Base-by-base conservation (phyloP, 176 grass and related monocot genomes). In the Saccharum officinarum region DNA sequence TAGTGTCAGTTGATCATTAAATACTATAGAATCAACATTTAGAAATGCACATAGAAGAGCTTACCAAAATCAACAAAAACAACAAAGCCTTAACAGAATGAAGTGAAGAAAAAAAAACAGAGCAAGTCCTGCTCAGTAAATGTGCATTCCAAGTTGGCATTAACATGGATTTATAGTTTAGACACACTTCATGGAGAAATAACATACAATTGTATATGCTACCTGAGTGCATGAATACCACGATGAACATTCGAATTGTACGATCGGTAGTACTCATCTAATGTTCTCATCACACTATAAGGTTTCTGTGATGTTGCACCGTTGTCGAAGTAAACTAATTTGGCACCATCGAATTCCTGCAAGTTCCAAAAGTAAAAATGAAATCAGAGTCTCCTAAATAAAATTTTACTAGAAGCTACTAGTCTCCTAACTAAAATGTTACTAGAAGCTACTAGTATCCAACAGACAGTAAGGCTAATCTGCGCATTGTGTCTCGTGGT, bases 241-340 rank as follows among this genome's bases (percentile, higher is more conserved):
- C 93, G 93, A 13, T 98, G 97, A 87, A 95, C 97, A 87, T 98
- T 98, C 0, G 97, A 92, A 87, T 95, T 98, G 79, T 92, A 98
- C 13, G 83, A 87, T 63, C 76, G 63, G 76, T 95, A 95, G 73
- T 95, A 94, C 6, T 95, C 91, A 11, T 90, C 90, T 73, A 98
- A 84, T 61, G 69, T 79, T 57, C 89, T 89, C 30, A 98, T 82
- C 54, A 98, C 93, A 86, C 84, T 73, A 80, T 17, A 83, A 72
- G 97, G 97, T 85, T 98, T 95, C 78, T 98, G 93, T 30, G 97
- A 98, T 17, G 97, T 94, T 37, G 91, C 93, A 55, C 86, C 91
- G 64, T 98, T 98, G 67, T 98, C 93, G 8, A 98, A 89, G 79
- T 98, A 98, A 75, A 95, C 90, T 85, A 98, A 87, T 77, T 88